Conservation (phyloP, 2,329 filamentous ascomycete genomes). For the Neoarthrinium moseri region DNA sequence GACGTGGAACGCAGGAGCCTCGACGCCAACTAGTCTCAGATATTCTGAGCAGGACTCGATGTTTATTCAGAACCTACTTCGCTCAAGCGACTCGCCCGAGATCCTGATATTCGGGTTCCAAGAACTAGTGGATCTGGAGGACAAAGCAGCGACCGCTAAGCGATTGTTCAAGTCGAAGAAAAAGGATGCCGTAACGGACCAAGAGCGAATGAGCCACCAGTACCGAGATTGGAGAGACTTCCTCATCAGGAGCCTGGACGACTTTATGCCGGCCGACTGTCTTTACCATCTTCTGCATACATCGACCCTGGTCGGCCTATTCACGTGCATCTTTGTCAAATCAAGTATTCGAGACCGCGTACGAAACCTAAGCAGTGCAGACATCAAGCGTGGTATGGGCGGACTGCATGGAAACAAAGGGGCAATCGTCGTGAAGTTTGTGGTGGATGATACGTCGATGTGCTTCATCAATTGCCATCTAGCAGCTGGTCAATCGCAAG, state of each 20-base stretch:
- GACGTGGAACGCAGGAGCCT: conserved; percentile 98
- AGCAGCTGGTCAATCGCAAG: conserved; percentile 88
- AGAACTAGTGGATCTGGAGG: conserved; percentile 95
- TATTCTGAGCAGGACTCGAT: conserved; percentile 67
- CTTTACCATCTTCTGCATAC: conserved; percentile 86
- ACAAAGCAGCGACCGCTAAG: conserved; percentile 97
- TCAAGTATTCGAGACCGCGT: conserved; percentile 74
- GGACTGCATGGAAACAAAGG: conserved; percentile 96
- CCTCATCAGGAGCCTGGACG: conserved; percentile 76
- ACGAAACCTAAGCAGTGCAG: conserved; percentile 71
- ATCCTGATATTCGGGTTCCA: conserved; percentile 96
- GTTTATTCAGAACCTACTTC: conserved; percentile 80
- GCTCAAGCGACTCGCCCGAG: conserved; percentile 76
- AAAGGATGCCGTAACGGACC: conserved; percentile 68
- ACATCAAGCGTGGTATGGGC: conserved; percentile 95
- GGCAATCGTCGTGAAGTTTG: conserved; percentile 86
- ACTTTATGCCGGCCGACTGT: conserved; percentile 74
- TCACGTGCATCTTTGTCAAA: conserved; percentile 94
- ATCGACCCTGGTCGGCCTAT: conserved; percentile 86
- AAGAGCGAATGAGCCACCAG: conserved; percentile 93
- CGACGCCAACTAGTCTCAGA: conserved; percentile 80
- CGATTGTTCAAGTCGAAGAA: conserved; percentile 91
- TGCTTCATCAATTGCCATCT: conserved; percentile 98
- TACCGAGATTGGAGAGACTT: conserved; percentile 97
- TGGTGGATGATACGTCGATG: conserved; percentile 88